Base-by-base conservation (phyloP, 2,329 filamentous ascomycete species). In the Fusarium pseudocircinatum region DNA sequence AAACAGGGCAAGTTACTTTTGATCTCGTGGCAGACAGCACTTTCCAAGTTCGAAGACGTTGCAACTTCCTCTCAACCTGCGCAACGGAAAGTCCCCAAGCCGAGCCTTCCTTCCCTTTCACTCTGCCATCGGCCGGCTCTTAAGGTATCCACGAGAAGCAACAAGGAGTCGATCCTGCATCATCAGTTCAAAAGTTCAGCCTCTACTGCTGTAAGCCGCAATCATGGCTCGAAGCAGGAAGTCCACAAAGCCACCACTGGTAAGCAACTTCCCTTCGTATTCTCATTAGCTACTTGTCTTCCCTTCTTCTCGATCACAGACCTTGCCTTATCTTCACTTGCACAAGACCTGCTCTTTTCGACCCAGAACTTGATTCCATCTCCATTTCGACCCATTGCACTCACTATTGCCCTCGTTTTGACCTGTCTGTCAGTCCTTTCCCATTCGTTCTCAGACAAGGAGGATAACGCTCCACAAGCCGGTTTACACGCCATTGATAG, bases 361-460 rank as follows among this genome's bases (percentile, higher is more conserved):
- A 73, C 76, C 66, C 70, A 69, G 36, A 43, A 18, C 20, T 58
- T 49, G n/a, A 37, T 37, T 77, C 75, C 66, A 78, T 67, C 65
- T 69, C 70, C 58, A 44, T 40, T 43, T 64, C 40, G 47, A 50
- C 49, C 53, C 67, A 56, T 59, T 37, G 69, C 61, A 40, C 37
- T 70, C 59, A 53, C 66, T 75, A 54, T 58, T 54, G 71, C 61
- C 39, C 30, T 70, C 57, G 42, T 63, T 74, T 64, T 34, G 60
- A 66, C 75, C 44, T 47, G 36, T 36, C 43, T 60, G 75, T 59
- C 78, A 75, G 75, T 77, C 73, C 77, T 79, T 79, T 77, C 77
- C 75, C 67, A 56, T 68, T 75, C 73, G 52, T 64, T 46, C 37
- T 26, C 40, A n/a, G 30, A 50, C 32, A 44, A 60, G 53, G 44